Percentiles rank a stretch among this genome's conserved stretches.
Conservation (phyloP, 116 monocot genomes). For the Cymodocea nodosa region DNA sequence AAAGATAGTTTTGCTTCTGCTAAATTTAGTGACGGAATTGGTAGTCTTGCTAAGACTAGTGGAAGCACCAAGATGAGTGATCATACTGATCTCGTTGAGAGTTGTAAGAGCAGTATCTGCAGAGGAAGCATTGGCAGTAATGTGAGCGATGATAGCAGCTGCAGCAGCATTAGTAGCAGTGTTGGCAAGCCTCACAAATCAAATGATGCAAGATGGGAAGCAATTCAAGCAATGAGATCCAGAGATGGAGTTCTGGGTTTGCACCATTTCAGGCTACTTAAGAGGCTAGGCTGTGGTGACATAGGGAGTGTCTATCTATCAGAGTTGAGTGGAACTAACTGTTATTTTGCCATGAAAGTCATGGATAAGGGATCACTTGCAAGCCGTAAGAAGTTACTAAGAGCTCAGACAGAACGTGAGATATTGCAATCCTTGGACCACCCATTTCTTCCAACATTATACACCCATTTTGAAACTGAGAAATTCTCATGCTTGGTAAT, state of each 20-base stretch:
- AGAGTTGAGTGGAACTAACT: slow-evolving; percentile 50
- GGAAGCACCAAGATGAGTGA: slow-evolving; percentile 41
- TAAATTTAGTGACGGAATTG: slow-evolving; percentile 38
- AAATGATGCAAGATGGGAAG: slow-evolving; percentile 65
- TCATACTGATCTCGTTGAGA: slow-evolving; percentile 30
- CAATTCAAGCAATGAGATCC: slow-evolving; percentile 29
- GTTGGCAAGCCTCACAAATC: slow-evolving; percentile 51
- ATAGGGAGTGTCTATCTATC: slow-evolving; percentile 70
- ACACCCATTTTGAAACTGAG: slow-evolving; percentile 67
- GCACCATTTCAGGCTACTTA: slow-evolving; percentile 48
- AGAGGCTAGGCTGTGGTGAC: slow-evolving; percentile 60
- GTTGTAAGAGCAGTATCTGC: slow-evolving; percentile 66
- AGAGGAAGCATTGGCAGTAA: slow-evolving; percentile 49
- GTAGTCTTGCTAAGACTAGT: slow-evolving; percentile 37
- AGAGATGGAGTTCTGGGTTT: slow-evolving; percentile 41
- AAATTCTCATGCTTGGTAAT: slow-evolving; percentile 72
- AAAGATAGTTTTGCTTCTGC: slow-evolving; percentile 37
- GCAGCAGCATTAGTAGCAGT: slow-evolving; percentile 39
- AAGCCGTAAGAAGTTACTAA: slow-evolving; percentile 46
- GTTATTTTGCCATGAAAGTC: slow-evolving; percentile 70
- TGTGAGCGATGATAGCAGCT: slow-evolving; percentile 46
- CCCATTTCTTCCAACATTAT: slow-evolving; percentile 71
- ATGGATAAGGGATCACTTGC: slow-evolving; percentile 67
- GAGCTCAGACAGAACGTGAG: slow-evolving; percentile 64
- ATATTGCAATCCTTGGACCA: slow-evolving; percentile 60